Conservation (phyloP, 2,329 filamentous ascomycete species). For the Alternaria incomplexa region DNA sequence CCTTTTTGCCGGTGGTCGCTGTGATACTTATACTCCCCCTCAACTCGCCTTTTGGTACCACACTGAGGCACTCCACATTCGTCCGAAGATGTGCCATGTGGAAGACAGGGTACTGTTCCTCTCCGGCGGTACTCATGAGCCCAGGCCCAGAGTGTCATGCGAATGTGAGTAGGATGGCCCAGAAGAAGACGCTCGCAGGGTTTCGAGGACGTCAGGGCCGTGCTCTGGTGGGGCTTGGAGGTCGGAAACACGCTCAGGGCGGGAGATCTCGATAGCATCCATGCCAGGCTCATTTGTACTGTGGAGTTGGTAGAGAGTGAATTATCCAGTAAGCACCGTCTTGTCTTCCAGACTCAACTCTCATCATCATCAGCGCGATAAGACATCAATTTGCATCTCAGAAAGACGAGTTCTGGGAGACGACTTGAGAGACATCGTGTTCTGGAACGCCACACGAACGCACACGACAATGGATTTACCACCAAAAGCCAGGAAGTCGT, state of each 20-base stretch:
- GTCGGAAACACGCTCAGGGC: not conserved
- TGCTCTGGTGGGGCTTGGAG: not conserved
- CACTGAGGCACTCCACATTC: not conserved
- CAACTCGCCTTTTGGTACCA: not conserved
- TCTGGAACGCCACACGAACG: not conserved
- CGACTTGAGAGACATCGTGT: not conserved
- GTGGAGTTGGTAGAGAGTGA: not conserved
- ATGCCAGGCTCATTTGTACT: not conserved
- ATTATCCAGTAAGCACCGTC: not conserved
- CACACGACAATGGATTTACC: not conserved
- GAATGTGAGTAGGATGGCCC: not conserved
- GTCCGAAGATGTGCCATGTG: constrained; percentile 3
- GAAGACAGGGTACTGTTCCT: not conserved
- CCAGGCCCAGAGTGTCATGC: constrained; percentile 1
- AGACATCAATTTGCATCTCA: not conserved
- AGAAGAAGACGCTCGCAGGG: not conserved
- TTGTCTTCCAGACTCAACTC: not conserved
- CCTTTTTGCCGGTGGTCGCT: not conserved
- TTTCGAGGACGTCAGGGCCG: not conserved
- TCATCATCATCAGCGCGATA: not conserved
- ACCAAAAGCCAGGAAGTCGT: not conserved
- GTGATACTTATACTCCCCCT: constrained; percentile 18
- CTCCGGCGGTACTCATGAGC: not conserved
- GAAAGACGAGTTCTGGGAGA: not conserved
- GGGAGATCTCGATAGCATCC: not conserved